Percentiles rank a stretch among this genome's conserved stretches.
phyloP scores from a whole-genome alignment of 768 basidiomycete genomes.

The Russula sp. region DNA sequence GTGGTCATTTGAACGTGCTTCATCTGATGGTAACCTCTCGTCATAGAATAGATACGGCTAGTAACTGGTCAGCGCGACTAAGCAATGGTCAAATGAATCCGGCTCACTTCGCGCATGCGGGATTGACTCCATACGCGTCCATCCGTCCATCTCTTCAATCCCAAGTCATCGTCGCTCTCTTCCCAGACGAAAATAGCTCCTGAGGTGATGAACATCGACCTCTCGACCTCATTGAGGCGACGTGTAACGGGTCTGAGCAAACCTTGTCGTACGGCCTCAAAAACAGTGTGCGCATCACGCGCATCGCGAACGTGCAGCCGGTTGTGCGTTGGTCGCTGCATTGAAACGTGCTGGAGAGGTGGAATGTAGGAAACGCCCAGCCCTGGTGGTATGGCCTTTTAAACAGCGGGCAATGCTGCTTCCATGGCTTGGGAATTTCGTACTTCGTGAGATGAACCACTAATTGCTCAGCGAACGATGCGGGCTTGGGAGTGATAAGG shows the following conservation, averaged over 20 bases:
- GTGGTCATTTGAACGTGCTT: constrained; percentile 33
- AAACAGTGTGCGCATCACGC: constrained; percentile 56
- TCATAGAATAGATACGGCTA: constrained; percentile 69
- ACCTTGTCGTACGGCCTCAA: constrained; percentile 57
- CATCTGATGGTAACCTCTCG: constrained; percentile 45
- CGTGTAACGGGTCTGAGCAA: constrained; percentile 42
- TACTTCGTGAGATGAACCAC: constrained; percentile 21
- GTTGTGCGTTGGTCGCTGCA: constrained; percentile 59
- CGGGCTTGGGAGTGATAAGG: constrained; percentile 20
- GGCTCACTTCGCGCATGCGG: constrained; percentile 50
- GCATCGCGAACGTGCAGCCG: constrained; percentile 60
- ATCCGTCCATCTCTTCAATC: constrained; percentile 65
- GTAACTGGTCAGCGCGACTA: neutral
- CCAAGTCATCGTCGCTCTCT: constrained; percentile 58
- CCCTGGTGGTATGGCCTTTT: constrained; percentile 14
- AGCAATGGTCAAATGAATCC: neutral
- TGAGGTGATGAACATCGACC: constrained; percentile 45
- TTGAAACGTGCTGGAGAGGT: constrained; percentile 34
- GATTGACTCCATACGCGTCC: constrained; percentile 64
- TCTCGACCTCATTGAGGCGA: constrained; percentile 55
- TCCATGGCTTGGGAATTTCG: constrained; percentile 19
- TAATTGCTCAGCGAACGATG: constrained; percentile 18
- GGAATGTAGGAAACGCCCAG: constrained; percentile 27
- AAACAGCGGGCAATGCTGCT: constrained; percentile 9
- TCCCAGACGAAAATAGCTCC: constrained; percentile 67